Conservation (phyloP, 495 filamentous ascomycete species). For the Lindgomyces ingoldianus region DNA sequence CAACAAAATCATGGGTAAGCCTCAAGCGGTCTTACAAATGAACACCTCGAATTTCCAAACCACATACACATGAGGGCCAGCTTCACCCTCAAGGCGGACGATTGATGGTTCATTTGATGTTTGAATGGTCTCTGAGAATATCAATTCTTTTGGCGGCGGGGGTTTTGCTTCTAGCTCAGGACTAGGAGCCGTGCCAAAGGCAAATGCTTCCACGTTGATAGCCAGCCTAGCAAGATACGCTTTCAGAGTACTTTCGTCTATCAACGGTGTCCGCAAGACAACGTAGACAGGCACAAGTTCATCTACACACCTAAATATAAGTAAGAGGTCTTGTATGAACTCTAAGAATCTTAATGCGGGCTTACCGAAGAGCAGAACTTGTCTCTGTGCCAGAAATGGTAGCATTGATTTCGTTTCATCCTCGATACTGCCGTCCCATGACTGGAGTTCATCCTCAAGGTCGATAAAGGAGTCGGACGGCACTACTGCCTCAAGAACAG, state of each 20-base stretch:
- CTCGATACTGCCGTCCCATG: constrained; percentile 55
- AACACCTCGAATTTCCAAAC: constrained; percentile 81
- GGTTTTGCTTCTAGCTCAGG: constrained; percentile 35
- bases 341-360: background rate
- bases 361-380: constrained; percentile 71
- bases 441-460: constrained; percentile 59
- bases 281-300: constrained; percentile 74
- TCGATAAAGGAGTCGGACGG: constrained; percentile 68
- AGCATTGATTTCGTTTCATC: constrained; percentile 42
- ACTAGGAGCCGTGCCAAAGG: constrained; percentile 59
- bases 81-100: constrained; percentile 56
- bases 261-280: constrained; percentile 66
- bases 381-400: constrained; percentile 39
- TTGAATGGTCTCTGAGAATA: constrained; percentile 65
- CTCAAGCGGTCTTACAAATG: constrained; percentile 53
- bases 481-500: constrained; percentile 75
- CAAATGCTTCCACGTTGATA: constrained; percentile 69
- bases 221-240: constrained; percentile 63
- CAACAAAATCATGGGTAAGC: background rate
- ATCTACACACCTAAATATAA: constrained; percentile 69
- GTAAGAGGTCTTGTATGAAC: constrained; percentile 51
- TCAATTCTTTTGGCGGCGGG: constrained; percentile 53
- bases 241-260: constrained; percentile 59
- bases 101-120: constrained; percentile 63
- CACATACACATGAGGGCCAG: constrained; percentile 59